Conservation (phyloP, 208 protist species). For the Acanthamoeba triangularis region DNA sequence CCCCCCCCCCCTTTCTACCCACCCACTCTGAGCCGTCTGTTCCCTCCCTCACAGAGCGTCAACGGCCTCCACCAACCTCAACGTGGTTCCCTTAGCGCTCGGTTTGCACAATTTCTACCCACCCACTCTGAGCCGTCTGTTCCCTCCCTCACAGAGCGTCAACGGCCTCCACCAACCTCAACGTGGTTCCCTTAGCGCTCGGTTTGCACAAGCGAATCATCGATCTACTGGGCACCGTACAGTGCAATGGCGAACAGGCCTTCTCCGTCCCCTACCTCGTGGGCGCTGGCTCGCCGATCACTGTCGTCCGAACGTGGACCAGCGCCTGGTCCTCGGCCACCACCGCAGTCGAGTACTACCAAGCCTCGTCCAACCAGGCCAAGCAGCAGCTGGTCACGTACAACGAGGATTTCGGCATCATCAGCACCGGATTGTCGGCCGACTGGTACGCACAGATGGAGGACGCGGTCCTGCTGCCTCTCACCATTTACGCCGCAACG, state of each 20-base stretch:
- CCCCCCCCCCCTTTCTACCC: neutral
- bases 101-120: neutral
- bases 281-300: neutral
- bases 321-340: neutral
- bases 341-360: neutral
- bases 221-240: neutral
- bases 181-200: neutral
- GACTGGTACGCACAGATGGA: neutral
- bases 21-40: neutral
- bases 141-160: neutral
- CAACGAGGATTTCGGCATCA: slow-evolving; percentile 9
- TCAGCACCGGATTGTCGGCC: neutral
- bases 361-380: neutral
- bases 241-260: slow-evolving; percentile 4
- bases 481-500: neutral
- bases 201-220: neutral
- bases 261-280: neutral
- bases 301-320: neutral
- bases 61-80: neutral
- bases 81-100: neutral
- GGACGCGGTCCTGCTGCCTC: neutral
- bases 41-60: neutral
- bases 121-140: neutral
- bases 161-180: neutral
- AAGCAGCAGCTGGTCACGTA: neutral